Evolutionary conservation across 1,284 basidiomycete genomes (phyloP).

Genomic region (Pseudozyma sp.): DNA sequence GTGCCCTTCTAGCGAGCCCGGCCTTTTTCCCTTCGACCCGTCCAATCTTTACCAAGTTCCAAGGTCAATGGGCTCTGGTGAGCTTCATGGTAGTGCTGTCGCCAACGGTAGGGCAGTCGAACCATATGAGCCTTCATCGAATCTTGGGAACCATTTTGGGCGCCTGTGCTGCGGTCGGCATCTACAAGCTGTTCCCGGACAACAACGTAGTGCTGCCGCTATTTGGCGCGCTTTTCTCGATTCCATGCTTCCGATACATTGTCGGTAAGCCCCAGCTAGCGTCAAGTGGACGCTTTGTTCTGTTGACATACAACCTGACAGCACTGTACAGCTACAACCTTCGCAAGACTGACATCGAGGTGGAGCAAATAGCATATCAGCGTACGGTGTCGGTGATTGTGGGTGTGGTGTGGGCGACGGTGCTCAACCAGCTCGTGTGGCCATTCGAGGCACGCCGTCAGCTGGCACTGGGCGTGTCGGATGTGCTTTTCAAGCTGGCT

Average conservation of each 20-base stretch:
- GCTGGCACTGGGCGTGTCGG: slow-evolving; percentile 83
- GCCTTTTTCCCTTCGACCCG: slow-evolving; percentile 85
- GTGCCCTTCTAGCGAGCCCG: slow-evolving; percentile 83
- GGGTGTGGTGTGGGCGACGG: slow-evolving; percentile 87
- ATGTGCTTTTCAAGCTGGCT: slow-evolving; percentile 70
- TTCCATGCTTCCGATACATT: slow-evolving; percentile 94
- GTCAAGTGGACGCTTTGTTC: slow-evolving; percentile 61
- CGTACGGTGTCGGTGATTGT: slow-evolving; percentile 84
- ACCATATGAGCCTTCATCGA: slow-evolving; percentile 64
- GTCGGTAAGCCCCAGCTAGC: slow-evolving; percentile 73
- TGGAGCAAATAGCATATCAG: slow-evolving; percentile 79
- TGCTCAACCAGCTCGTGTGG: slow-evolving; percentile 93
- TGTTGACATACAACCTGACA: slow-evolving; percentile 82
- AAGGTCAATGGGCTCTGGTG: slow-evolving; percentile 94
- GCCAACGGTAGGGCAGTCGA: slow-evolving; percentile 64
- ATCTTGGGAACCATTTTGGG: slow-evolving; percentile 72
- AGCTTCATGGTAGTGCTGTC: slow-evolving; percentile 75
- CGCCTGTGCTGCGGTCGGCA: slow-evolving; percentile 78
- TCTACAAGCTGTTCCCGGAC: slow-evolving; percentile 79
- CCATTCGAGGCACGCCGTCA: slow-evolving; percentile 91
- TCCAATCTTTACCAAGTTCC: slow-evolving; percentile 81
- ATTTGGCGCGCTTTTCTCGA: slow-evolving; percentile 88
- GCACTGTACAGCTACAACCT: slow-evolving; percentile 80
- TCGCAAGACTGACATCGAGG: slow-evolving; percentile 78
- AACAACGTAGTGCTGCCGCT: slow-evolving; percentile 81